phyloP scores from a whole-genome alignment of 257 asterid species.

The Solanum commersonii region DNA sequence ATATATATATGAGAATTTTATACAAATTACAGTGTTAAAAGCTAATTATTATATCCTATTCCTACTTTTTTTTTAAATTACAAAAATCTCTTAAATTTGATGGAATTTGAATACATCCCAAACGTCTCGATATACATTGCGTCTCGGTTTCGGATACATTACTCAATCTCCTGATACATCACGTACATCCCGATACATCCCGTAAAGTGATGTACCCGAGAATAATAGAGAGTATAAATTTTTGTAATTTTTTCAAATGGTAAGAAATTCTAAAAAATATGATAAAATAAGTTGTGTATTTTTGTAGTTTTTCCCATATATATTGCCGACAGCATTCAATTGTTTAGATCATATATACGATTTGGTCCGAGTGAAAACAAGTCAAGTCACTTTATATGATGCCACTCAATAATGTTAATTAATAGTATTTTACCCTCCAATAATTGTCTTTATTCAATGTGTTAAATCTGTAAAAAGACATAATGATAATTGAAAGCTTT shows the following conservation, averaged over 20 bases:
- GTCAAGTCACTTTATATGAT: not conserved
- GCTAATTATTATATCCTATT: too few species aligned
- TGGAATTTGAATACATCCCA: not conserved
- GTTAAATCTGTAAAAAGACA: not conserved
- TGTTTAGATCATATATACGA: not conserved
- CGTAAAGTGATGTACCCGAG: not conserved
- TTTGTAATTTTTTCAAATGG: too few species aligned
- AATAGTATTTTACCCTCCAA: not conserved
- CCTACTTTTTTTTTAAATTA: too few species aligned
- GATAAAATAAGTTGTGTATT: too few species aligned
- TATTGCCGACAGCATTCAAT: not conserved
- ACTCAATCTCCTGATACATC: too few species aligned
- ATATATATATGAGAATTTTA: not conserved
- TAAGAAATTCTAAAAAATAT: too few species aligned
- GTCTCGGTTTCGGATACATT: accelerated
- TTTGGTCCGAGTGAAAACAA: not conserved
- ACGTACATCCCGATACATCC: too few species aligned
- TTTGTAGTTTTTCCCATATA: too few species aligned
- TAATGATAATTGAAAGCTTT: not conserved
- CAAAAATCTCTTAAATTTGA: too few species aligned
- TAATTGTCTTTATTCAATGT: not conserved
- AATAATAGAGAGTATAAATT: too few species aligned
- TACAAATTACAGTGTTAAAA: not conserved
- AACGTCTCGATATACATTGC: accelerated
- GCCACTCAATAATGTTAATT: not conserved